Base-by-base conservation (phyloP, 306 rosid genomes). In the Delonix regia region DNA sequence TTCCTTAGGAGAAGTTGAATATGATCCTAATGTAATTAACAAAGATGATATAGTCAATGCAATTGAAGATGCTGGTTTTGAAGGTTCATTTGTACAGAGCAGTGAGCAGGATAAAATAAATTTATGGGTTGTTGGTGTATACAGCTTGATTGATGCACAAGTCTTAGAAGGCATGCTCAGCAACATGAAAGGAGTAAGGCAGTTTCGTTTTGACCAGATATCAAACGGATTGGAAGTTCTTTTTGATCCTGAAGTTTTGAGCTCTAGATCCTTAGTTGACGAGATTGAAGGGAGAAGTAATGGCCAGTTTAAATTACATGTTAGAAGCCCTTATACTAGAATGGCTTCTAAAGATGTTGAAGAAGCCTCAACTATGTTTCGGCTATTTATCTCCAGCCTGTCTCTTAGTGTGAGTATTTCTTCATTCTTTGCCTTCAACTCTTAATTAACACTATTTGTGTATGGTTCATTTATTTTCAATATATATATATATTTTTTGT, bases 51-150 rank as follows among this genome's bases (percentile, higher is more conserved):
- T 93, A 72, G 86, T 93, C 33, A 75, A 78, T 60, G 93, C 94
- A 9, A 89, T 93, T 63, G 98, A 93, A 83, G 98, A 91, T 73
- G 92, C 98, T 80, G 98, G 98, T 70, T 93, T 93, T 55, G 97
- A 93, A 57, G 97, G 82, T 62, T 79, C 93, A 55, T 83, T 93
- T 73, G 88, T 91, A 69, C 91, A 88, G 86, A 93, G 98, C 84
- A 91, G 83, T 74, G 88, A 87, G 75, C 97, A 88, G 83, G 94
- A 91, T 70, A 84, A 84, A 82, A 65, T 91, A 36, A 47, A 82
- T 41, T 66, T 93, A 16, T 85, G 87, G 53, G 89, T 91, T 74
- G 68, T 77, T 76, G 97, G 97, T 45, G 76, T 88, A 48, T 70
- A 80, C 80, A 71, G 83, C 53, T 77, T 78, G 83, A 77, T 72